Base-by-base conservation (phyloP, 768 basidiomycete genomes). In the Phaeotremella fagi region DNA sequence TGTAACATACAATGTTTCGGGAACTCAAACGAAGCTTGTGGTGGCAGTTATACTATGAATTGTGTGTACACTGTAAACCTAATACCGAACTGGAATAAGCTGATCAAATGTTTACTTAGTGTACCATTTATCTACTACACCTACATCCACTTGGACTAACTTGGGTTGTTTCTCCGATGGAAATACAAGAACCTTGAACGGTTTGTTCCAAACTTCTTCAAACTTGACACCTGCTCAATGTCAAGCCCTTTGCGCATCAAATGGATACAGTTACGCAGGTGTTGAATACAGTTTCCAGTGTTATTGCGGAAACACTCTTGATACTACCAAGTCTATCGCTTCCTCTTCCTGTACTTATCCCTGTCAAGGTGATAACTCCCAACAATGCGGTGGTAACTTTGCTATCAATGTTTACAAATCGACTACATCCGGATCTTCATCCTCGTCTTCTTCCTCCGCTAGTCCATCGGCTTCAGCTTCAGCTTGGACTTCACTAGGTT, bases 231-330 rank as follows among this genome's bases (percentile, higher is more conserved):
- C 60, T 1, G 36, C 52, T 16, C 61, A 55, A 48, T 70, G 68
- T 52, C 53, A 60, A 36, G 43, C 59, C 28, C 66, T 62, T 62
- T 70, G 68, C 51, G 50, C 57, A 28, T 58, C 53, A 46, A 66
- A 66, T 43, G 48, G 51, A 23, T 60, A 54, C 47, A 45, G 60
- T 12, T 66, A 64, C 47, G 41, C 64, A 4, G 59, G 59, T 26
- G 38, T 41, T 7, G 38, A 41, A 41, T 41, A 14, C 11, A 6
- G 22, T 41, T 16, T 14, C 7, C 18, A 41, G 38, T 41, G 38
- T 41, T 22, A 12, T 44, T 36, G 53, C 44, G 47, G 48, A 29
- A 54, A 49, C 52, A 16, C 28, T 18, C 9, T 50, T 29, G 11
- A 18, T 22, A 45, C 43, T 50, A 15, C 23, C 41, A 11, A 20